phyloP scores from a whole-genome alignment of 2,329 filamentous ascomycete genomes.

The Paecilomyces sp. region DNA sequence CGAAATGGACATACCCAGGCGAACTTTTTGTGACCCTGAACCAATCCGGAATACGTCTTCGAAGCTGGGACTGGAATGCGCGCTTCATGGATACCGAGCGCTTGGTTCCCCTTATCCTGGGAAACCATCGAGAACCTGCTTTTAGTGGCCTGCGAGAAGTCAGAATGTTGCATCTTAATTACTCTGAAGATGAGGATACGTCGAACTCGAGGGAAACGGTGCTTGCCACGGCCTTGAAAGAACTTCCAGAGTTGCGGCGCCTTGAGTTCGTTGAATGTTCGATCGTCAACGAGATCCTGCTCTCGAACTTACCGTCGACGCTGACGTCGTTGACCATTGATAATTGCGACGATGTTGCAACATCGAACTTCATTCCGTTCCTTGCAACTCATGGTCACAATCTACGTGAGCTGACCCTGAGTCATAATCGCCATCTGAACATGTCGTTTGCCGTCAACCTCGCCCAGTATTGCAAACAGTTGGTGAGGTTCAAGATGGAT shows the following conservation, averaged over 20 bases:
- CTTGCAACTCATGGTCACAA: slow-evolving; percentile 59
- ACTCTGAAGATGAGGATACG: slow-evolving; percentile 35
- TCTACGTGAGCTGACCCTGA: slow-evolving; percentile 62
- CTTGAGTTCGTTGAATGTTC: slow-evolving; percentile 70
- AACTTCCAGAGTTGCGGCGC: slow-evolving; percentile 58
- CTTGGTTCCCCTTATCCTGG: slow-evolving; percentile 43
- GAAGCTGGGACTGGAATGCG: slow-evolving; percentile 51
- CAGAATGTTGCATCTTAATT: slow-evolving; percentile 28
- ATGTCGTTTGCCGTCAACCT: slow-evolving; percentile 66
- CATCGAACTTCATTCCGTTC: slow-evolving; percentile 58
- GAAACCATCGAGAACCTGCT: slow-evolving; percentile 45
- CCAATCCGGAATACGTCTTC: slow-evolving; percentile 39
- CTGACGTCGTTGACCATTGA: slow-evolving; percentile 64
- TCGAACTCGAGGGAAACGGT: slow-evolving; percentile 15
- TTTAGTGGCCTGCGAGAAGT: slow-evolving; percentile 42
- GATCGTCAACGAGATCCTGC: slow-evolving; percentile 59
- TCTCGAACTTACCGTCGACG: slow-evolving; percentile 60
- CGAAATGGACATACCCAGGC: slow-evolving; percentile 62
- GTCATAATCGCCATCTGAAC: slow-evolving; percentile 73
- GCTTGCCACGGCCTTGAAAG: slow-evolving; percentile 44
- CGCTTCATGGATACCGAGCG: slow-evolving; percentile 33
- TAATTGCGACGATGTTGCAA: slow-evolving; percentile 70
- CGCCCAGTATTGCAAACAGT: slow-evolving; percentile 58
- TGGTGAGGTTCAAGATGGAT: slow-evolving; percentile 69
- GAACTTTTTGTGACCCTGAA: slow-evolving; percentile 60